Evolutionary conservation across 1,284 basidiomycete species (phyloP).

Genomic region (Athelia psychrophila): DNA sequence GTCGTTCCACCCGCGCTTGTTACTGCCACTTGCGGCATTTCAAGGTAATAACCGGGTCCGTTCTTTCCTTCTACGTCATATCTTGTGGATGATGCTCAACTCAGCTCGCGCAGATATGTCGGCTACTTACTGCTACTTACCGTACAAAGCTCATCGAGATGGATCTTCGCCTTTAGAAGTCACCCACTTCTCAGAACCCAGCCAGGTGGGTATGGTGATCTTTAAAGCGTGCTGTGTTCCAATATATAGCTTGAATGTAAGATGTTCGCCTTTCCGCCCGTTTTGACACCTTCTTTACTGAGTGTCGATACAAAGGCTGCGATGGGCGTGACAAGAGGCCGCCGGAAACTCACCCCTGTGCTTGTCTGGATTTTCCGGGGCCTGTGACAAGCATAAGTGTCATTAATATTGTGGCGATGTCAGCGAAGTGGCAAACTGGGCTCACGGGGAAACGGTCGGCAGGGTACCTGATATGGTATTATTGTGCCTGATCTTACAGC

Average conservation of each 20-base stretch:
- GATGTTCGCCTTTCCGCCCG: constrained; percentile 24
- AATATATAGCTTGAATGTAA: constrained; percentile 87
- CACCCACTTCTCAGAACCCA: constrained; percentile 74
- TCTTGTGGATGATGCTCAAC: constrained; percentile 7
- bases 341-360: no score
- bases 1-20: constrained; percentile 79
- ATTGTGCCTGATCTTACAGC: no score
- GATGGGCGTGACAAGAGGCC: no score
- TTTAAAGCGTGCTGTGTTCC: constrained; percentile 80
- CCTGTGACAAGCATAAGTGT: no score
- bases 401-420: no score
- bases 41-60: constrained; percentile 77
- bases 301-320: constrained; percentile 1
- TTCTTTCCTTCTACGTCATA: constrained; percentile 10
- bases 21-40: constrained; percentile 80
- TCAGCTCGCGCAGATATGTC: constrained; percentile 67
- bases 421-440: no score
- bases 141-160: constrained; percentile 78
- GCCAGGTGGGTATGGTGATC: constrained; percentile 69
- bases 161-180: constrained; percentile 77
- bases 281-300: constrained; percentile 4
- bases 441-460: no score
- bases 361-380: no score
- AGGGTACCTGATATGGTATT: no score
- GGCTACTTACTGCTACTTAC: constrained; percentile 90